Evolutionary conservation across 352 stramenopile species (phyloP), one percentile per base, ranked within the genome.

Genomic region (Phytophthora foliorum): DNA sequence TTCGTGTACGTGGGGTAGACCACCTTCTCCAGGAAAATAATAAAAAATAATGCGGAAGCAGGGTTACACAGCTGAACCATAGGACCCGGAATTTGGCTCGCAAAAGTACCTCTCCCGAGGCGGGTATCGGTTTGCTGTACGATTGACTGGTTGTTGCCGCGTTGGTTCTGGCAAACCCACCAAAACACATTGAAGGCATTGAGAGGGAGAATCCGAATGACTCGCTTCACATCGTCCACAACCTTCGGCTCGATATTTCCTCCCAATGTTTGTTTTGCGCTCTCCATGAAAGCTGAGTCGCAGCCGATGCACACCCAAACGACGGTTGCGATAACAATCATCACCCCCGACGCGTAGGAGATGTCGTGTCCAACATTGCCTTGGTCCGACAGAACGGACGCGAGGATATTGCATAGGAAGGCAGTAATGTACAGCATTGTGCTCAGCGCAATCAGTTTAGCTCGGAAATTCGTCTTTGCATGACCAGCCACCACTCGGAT

Each of bases 141-240:
- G 67, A 89, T 89, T 11, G 73, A 71, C 64, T 89, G 78, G 66
- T 83, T 84, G 72, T 89, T 89, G 65, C 68, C 81, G 5, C 69
- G 74, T 63, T 89, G 81, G 69, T 89, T 79, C 63, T 89, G 81
- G 32, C 69, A 74, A 6, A 74, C 72, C 31, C 81, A 69, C 29
- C 29, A 32, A 75, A 73, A 88, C 1, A 41, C 34, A n/a, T 41
- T 16, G 41, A 89, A 75, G 11, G 74, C 69, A 19, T 74, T 74
- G 57, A 88, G 84, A 4, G 78, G 81, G 11, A 57, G 50, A 19
- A 57, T 57, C 3, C 31, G n/a, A 38, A 44, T 46, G 13, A 57
- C 31, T 34, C 44, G 52, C 21, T 27, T 77, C 57, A 46, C 50
- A 11, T 46, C 50, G 32, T 57, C 32, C 5, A 57, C 50, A 3